Conservation (phyloP, 108 stramenopile species). For the Craspedostauros australis region DNA sequence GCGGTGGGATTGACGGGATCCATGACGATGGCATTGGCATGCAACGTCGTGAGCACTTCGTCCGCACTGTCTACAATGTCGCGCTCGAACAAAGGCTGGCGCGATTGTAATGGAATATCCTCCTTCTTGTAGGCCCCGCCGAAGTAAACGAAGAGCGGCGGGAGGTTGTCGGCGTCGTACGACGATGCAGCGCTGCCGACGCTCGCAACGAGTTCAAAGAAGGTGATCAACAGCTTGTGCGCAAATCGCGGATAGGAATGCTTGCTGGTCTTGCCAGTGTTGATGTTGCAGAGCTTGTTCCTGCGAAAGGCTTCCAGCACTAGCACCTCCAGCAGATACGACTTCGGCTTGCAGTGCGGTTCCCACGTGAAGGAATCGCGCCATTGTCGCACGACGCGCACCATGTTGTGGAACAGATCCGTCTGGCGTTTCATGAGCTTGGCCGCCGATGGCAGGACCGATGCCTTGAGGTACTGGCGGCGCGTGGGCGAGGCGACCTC, state of each 20-base stretch:
- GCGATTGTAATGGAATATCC: neutral
- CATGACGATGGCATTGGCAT: neutral
- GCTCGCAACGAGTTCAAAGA: too few species aligned
- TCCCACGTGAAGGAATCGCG: neutral
- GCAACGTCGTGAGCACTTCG: neutral
- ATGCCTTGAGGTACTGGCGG: neutral
- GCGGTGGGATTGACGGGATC: neutral
- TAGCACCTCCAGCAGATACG: neutral
- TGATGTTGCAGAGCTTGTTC: too few species aligned
- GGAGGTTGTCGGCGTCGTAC: too few species aligned
- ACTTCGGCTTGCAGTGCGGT: neutral
- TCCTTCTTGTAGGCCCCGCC: neutral
- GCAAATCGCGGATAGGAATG: too few species aligned
- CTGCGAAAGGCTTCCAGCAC: neutral
- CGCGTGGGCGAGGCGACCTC: neutral
- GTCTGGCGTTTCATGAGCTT: neutral
- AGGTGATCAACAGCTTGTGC: too few species aligned
- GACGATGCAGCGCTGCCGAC: too few species aligned
- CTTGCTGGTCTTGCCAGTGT: too few species aligned
- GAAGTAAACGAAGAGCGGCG: neutral
- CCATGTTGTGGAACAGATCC: neutral
- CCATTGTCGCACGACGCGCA: neutral
- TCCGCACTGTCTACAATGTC: neutral
- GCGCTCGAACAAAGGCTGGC: neutral
- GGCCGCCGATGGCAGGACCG: neutral